Base-by-base conservation (phyloP, 345 rosid genomes). In the Boechera retrofracta region DNA sequence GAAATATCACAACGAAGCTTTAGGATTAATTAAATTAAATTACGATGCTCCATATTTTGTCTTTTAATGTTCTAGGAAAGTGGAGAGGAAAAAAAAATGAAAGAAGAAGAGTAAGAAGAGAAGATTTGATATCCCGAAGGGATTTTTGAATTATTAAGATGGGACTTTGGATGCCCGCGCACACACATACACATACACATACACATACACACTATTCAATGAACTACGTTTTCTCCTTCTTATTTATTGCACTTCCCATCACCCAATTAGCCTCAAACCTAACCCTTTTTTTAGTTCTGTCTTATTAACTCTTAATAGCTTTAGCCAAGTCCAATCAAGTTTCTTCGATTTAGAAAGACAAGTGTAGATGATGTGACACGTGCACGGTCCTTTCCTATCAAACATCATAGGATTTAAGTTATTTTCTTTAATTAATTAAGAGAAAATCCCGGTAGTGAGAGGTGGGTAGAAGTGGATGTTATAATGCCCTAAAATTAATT, bases 241-340 rank as follows among this genome's bases (percentile, higher is more conserved):
- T 58, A 78, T 78, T 71, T 71, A 71, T 48, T 77, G 60, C 67
- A 38, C 77, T 72, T 72, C 41, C 56, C 69, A 58, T 72, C 77
- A 64, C 62, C 67, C 72, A 71, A 63, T 63, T 63, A 70, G 18
- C 49, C 58, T 11, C 65, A 15, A 63, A 59, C 36, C 41, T 65
- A 56, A 55, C n/a, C 52, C 44, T 42, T 7, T 32, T 24, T n/a
- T 47, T 42, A 32, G 35, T 39, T 61, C 31, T 28, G 26, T 42
- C 36, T 44, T 63, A 28, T 28, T 28, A 7, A 64, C 26, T 64
- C 7, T 63, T 28, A 35, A 18, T 38, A 18, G 47, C 33, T 44
- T 26, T 0, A 64, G 9, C 26, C 28, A 7, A 64, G 29, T 12
- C 52, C 52, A 59, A 36, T 59, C 64, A 59, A 5, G 15, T 39